Evolutionary conservation across 1,284 basidiomycete species (phyloP).

Genomic region (Ceratobasidium theobromae): DNA sequence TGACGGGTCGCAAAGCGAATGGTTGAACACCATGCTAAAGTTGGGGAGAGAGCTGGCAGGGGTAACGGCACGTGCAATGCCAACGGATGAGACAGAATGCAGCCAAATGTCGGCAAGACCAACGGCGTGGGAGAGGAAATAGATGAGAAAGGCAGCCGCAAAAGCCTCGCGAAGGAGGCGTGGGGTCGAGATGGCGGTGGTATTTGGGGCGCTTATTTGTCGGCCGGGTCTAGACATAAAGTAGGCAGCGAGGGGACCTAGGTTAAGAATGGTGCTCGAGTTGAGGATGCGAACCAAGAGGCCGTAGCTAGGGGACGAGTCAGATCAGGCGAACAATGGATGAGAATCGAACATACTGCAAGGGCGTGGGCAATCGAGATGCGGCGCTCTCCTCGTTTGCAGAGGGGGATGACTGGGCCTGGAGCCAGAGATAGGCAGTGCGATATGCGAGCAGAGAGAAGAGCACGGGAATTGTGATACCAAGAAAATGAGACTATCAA

Average conservation of each 20-base stretch:
- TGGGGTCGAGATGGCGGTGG: background rate
- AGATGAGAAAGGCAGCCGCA: conserved; percentile 22
- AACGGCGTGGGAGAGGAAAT: conserved; percentile 25
- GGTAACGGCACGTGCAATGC: background rate
- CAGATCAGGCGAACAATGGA: background rate
- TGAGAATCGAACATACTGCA: conserved; percentile 5
- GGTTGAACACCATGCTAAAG: conserved; percentile 11
- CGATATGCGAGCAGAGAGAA: conserved; percentile 23
- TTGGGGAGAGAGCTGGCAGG: background rate
- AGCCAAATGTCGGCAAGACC: conserved; percentile 30
- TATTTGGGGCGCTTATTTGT: background rate
- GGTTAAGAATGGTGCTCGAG: conserved; percentile 31
- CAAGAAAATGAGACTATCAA: conserved; percentile 27
- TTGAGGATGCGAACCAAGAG: conserved; percentile 27
- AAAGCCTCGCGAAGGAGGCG: conserved; percentile 27
- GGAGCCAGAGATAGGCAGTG: conserved; percentile 22
- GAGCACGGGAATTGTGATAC: conserved; percentile 19
- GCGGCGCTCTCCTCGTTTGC: conserved; percentile 8
- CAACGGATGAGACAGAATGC: conserved; percentile 8
- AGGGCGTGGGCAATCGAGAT: conserved; percentile 6
- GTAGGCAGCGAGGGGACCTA: conserved; percentile 10
- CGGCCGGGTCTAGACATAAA: conserved; percentile 6
- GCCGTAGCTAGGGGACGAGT: conserved; percentile 12
- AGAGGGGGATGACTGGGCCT: conserved; percentile 9
- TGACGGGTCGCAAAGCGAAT: conserved; percentile 3